Base-by-base conservation (phyloP, 192 early-diverging fungal genomes). In the Entomortierella lignicola region DNA sequence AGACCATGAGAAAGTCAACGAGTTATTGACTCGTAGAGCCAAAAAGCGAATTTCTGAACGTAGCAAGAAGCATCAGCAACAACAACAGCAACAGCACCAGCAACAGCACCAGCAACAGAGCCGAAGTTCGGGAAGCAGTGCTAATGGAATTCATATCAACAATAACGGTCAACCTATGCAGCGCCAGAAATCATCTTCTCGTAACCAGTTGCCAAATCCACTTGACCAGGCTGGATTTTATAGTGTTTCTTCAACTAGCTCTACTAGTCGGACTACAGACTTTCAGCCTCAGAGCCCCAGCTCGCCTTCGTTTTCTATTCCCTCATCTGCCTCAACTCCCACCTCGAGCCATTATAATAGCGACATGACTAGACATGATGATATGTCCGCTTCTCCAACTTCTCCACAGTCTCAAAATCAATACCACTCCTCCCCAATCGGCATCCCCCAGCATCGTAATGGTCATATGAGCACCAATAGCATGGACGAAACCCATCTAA, bases 1-100 rank as follows among this genome's bases (percentile, higher is more conserved):
- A 25, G 72, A 74, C 59, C 64, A 72, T 30, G 71, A 72, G 15
- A 72, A 59, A 17, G 71, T 72, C 56, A 72, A 61, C 58, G 72
- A 74, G 42, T 58, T 74, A 21, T 44, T 74, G 29, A 74, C 39
- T 43, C 52, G 63, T 13, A 59, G 72, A n/a, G 72, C 64, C 39
- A 74, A 61, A 41, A 74, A 66, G 31, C 66, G 66, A 54, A 47
- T 66, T 34, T 12, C 8, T 42, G 55, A 66, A 11, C 23, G 39
- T 12, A 65, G 48, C 39, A 74, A 55, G 52, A 54, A 55, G 57
- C 67, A 58, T 29, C 57, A 69, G 23, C 67, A 69, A 20, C 51
- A 66, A 13, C 63, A 64, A 21, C 62, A 66, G n/a, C 63, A 63
- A 25, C 56, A 64, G 8, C 71, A 66, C 15, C 71, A 60, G 21